Conservation (phyloP, 441 rosid species). For the Pelargonium fulgidum region DNA sequence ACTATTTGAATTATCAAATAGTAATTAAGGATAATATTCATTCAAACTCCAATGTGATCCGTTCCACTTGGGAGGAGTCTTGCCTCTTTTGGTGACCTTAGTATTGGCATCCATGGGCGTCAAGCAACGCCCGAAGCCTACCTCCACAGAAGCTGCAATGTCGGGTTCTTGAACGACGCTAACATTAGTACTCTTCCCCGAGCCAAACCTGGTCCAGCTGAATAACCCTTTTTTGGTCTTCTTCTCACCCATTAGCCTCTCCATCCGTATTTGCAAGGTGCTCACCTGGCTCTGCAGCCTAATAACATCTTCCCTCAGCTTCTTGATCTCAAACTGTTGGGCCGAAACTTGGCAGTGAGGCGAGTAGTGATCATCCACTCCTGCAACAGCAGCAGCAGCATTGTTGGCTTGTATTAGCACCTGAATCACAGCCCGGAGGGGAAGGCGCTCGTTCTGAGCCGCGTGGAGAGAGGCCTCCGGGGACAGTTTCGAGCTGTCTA, state of each 20-base stretch:
- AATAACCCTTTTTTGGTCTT: conserved; percentile 54
- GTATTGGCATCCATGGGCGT: conserved; percentile 61
- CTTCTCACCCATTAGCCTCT: conserved; percentile 32
- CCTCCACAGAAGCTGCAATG: conserved; percentile 20
- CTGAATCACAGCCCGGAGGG: conserved; percentile 66
- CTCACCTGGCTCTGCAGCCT: conserved; percentile 52
- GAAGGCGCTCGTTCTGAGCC: conserved; percentile 69
- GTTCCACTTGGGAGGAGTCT: conserved; percentile 55
- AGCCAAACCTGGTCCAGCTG: conserved; percentile 61
- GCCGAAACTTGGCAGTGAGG: conserved; percentile 36
- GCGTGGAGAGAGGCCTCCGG: conserved; percentile 73
- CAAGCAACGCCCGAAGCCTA: conserved; percentile 26
- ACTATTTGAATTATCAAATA: too few relatives aligned
- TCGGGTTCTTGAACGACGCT: conserved; percentile 30
- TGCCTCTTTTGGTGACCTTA: conserved; percentile 43
- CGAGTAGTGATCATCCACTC: conserved; percentile 26
- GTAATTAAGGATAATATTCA: too few relatives aligned
- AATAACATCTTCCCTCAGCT: conserved; percentile 52
- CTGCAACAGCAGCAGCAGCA: conserved; percentile 23
- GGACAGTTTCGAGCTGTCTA: conserved; percentile 62
- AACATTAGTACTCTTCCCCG: conserved; percentile 30
- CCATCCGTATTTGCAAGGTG: conserved; percentile 51
- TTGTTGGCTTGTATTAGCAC: conserved; percentile 61
- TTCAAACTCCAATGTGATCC: too few relatives aligned
- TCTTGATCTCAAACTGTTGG: conserved; percentile 57